Percentiles rank a stretch among this genome's conserved stretches.
Conservation (phyloP, 768 basidiomycete species). For the Pleurotus pulmonarius region DNA sequence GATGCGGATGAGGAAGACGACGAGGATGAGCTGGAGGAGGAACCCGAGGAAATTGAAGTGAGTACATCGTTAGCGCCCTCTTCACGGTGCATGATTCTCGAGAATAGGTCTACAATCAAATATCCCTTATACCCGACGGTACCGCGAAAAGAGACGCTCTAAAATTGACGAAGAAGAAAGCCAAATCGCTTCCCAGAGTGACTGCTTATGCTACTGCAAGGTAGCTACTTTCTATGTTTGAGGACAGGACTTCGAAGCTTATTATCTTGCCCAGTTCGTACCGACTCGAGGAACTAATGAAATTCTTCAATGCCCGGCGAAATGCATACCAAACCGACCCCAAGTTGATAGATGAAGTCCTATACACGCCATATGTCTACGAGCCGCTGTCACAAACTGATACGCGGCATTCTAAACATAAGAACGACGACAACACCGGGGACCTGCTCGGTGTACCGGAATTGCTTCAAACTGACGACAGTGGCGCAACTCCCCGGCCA, state of each 20-base stretch:
- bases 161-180: constrained; percentile 90
- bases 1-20: constrained; percentile 65
- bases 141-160: constrained; percentile 90
- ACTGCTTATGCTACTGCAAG: constrained; percentile 94
- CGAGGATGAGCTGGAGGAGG: constrained; percentile 28
- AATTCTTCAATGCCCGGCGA: constrained; percentile 84
- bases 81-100: constrained; percentile 1
- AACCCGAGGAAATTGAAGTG: constrained; percentile 61
- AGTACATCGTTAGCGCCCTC: constrained; percentile 14
- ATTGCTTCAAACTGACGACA: constrained; percentile 38
- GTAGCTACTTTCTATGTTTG: constrained; percentile 36
- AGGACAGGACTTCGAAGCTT: not conserved
- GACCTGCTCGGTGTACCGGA: constrained; percentile 81
- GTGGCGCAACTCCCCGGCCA: constrained; percentile 17
- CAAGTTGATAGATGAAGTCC: constrained; percentile 85
- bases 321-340: constrained; percentile 82
- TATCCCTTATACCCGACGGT: constrained; percentile 90
- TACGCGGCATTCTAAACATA: constrained; percentile 21
- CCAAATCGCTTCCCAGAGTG: constrained; percentile 87
- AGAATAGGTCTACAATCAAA: constrained; percentile 84
- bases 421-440: constrained; percentile 36
- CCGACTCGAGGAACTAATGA: constrained; percentile 81
- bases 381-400: constrained; percentile 43
- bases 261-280: constrained; percentile 60
- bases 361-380: constrained; percentile 90